Conservation (phyloP, 805 yeast genomes). For the Phaffomyces opuntiae region DNA sequence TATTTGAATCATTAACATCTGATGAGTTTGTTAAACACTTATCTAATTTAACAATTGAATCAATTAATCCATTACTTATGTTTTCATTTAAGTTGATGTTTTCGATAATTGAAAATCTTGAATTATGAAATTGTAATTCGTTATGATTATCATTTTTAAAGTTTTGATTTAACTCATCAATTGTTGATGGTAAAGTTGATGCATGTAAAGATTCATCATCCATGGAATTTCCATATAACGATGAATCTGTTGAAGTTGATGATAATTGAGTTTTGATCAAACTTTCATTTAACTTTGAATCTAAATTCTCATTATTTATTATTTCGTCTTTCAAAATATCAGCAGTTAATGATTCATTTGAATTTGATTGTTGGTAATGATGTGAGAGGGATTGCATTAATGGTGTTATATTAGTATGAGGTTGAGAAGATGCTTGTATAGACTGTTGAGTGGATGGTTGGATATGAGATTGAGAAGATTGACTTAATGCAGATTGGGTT, state of each 20-base stretch:
- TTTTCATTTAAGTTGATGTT: neutral
- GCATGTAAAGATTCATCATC: slow-evolving; percentile 6
- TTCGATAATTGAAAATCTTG: slow-evolving; percentile 1
- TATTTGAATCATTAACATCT: neutral
- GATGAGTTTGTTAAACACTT: neutral
- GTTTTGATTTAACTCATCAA: neutral
- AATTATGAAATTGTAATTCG: neutral
- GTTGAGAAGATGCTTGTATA: neutral
- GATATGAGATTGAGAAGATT: neutral
- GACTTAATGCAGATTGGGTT: neutral
- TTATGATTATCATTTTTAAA: neutral
- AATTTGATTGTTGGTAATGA: neutral
- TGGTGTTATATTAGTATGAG: neutral
- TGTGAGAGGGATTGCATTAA: neutral
- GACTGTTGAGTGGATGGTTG: slow-evolving; percentile 9
- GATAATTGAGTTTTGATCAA: neutral
- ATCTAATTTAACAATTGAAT: slow-evolving; percentile 18
- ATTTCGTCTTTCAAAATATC: neutral
- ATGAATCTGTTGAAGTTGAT: slow-evolving; percentile 3
- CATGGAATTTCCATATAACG: slow-evolving; percentile 2
- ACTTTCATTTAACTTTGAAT: neutral
- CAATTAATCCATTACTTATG: slow-evolving; percentile 9
- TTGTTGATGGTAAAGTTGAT: slow-evolving; percentile 5
- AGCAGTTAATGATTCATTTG: neutral
- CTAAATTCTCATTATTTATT: neutral